phyloP scores from a whole-genome alignment of 257 asterid genomes.

The Cordia subcordata region DNA sequence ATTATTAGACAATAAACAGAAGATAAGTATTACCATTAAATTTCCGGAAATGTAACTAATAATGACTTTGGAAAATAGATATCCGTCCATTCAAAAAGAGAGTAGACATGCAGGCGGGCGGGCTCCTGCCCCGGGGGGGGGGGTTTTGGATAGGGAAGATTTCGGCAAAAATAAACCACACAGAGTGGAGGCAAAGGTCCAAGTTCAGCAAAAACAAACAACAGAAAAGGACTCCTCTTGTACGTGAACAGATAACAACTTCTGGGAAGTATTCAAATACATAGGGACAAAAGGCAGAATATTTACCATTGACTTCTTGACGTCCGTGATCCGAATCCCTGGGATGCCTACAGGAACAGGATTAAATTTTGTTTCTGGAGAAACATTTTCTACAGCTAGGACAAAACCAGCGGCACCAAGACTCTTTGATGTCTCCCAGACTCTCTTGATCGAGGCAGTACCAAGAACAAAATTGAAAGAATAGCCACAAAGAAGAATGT shows the following conservation, averaged over 20 bases:
- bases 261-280: background rate
- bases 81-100: no score
- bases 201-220: background rate
- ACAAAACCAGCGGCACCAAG: slow-evolving; percentile 96
- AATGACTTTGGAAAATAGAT: no score
- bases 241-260: background rate
- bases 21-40: no score
- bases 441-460: slow-evolving; percentile 81
- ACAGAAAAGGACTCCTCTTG: background rate
- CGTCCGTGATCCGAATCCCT: slow-evolving; percentile 82
- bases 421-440: slow-evolving; percentile 70
- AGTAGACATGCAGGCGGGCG: no score
- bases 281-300: background rate
- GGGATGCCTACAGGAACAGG: slow-evolving; percentile 89
- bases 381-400: slow-evolving; percentile 89
- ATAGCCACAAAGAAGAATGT: slow-evolving; percentile 94
- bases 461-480: slow-evolving; percentile 87
- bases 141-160: no score
- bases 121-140: no score
- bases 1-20: no score
- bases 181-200: no score
- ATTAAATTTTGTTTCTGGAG: slow-evolving; percentile 88
- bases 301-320: slow-evolving; percentile 66
- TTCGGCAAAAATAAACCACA: no score
- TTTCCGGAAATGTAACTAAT: no score